These are phyloP conservation scores for Picochlorum sp. DNA, from an alignment of 139 green algal genomes.

Conservation along the genomic window DNA sequence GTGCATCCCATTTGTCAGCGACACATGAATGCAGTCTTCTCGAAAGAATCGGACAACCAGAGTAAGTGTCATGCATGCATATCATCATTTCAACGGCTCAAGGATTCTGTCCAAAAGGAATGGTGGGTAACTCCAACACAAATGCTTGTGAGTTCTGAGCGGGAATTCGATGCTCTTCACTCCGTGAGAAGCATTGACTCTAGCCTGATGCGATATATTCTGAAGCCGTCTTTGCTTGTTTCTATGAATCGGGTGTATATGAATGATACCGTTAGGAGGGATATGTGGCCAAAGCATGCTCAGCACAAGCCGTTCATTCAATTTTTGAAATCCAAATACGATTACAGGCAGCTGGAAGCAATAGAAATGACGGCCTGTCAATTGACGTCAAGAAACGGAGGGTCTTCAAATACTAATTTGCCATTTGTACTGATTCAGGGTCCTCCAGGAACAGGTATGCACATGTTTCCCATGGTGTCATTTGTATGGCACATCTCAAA, in stretches of 20 bases:
- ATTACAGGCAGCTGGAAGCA: slow-evolving; percentile 54
- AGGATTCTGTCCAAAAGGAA: not conserved
- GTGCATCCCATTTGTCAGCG: not conserved
- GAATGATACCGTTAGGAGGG: slow-evolving; percentile 16
- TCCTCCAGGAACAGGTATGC: slow-evolving; percentile 65
- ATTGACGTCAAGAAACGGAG: slow-evolving; percentile 11
- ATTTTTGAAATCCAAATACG: slow-evolving; percentile 45
- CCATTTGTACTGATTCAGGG: slow-evolving; percentile 75
- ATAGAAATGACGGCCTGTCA: slow-evolving; percentile 51
- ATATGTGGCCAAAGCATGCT: slow-evolving; percentile 40
- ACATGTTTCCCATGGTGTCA: too few relatives aligned
- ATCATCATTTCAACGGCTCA: slow-evolving; percentile 12
- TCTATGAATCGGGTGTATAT: slow-evolving; percentile 13
- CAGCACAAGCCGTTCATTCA: slow-evolving; percentile 24
- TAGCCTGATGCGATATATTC: slow-evolving; percentile 32
- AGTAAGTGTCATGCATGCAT: slow-evolving; percentile 1
- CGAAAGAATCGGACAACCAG: not conserved
- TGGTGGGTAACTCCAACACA: slow-evolving; percentile 32
- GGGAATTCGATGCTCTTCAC: slow-evolving; percentile 51
- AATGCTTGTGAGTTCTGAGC: slow-evolving; percentile 20
- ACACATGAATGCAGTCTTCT: too few relatives aligned
- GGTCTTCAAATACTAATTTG: slow-evolving; percentile 7
- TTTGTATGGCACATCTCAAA: too few relatives aligned
- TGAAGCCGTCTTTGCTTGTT: slow-evolving; percentile 39
- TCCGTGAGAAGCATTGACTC: slow-evolving; percentile 11